These are phyloP conservation scores for Datura wrightii DNA, from an alignment of 257 asterid species.

Conservation along the genomic window DNA sequence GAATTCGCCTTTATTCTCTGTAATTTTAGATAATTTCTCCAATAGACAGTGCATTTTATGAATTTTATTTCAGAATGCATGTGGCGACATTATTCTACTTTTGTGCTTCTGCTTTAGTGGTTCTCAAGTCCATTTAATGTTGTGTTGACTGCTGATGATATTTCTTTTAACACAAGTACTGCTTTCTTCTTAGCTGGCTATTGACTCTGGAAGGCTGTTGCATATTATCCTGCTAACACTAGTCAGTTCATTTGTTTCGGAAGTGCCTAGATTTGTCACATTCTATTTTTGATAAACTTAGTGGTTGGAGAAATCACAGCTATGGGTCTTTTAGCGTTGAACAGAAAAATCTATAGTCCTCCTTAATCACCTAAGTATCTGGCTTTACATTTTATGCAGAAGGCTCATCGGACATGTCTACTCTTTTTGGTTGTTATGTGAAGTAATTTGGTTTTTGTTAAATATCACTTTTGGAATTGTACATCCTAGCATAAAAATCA, in stretches of 20 bases:
- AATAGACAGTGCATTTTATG: background rate
- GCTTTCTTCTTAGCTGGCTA: background rate
- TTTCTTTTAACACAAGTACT: background rate
- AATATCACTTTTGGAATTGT: too few species aligned
- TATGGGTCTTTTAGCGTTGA: too few species aligned
- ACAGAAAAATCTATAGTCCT: too few species aligned
- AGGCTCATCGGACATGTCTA: too few species aligned
- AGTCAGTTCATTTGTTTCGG: background rate
- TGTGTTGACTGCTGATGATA: background rate
- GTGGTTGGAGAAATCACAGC: too few species aligned
- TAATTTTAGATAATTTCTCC: background rate
- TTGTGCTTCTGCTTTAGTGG: background rate
- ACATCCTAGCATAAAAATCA: too few species aligned
- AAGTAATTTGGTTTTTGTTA: too few species aligned
- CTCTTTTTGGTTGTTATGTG: too few species aligned
- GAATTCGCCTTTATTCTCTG: slow-evolving; percentile 1
- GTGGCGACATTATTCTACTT: background rate
- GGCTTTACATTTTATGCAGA: too few species aligned
- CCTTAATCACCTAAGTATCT: too few species aligned
- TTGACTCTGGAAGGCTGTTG: background rate
- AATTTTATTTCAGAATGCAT: background rate
- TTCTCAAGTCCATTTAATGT: background rate
- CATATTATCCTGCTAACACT: background rate
- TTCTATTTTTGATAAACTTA: too few species aligned
- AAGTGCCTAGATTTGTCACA: too few species aligned